Evolutionary conservation across 2,329 filamentous ascomycete species (phyloP), one percentile per base, ranked within the genome.

Genomic region (Xylariales sp.): DNA sequence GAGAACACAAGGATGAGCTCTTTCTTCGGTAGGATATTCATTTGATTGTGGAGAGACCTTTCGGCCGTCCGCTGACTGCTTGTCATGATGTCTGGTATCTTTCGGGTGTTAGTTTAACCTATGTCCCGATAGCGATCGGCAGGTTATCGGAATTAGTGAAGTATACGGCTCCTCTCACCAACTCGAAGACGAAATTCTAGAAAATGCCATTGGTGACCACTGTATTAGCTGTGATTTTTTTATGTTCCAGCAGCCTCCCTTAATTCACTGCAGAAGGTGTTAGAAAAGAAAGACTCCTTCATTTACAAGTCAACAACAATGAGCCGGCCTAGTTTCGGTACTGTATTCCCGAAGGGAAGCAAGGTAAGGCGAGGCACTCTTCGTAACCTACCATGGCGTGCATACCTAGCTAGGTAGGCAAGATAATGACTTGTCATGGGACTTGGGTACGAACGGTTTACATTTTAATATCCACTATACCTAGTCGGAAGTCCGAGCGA

Each of bases 21-120:
- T n/a, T 28, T 46, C 30, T 18, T 45, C 0, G 63, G 66, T 1
- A 69, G 28, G 8, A 56, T 36, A 14, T 69, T 63, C 3, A 36
- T 45, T 43, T 69, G 69, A 43, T 71, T 41, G 48, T 64, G 55
- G n/a, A 69, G 62, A 34, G 58, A 65, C 69, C 61, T 60, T 39
- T 66, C 63, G 45, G 67, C 60, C 52, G 32, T 59, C n/a, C 46
- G 23, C 45, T 69, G 67, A 16, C 55, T 48, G 6, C 23, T 61
- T 46, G 56, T 30, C 67, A 69, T 69, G 60, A 9, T 53, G 43
- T 6, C 14, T 58, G 23, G 28, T 50, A 5, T 9, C n/a, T 32
- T 36, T 46, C 18, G 5, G 28, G 8, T 16, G 7, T 52, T 39
- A 6, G 5, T n/a, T 53, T 50, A 2, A 32, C 12, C 9, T 3